Evolutionary conservation across 2,329 filamentous ascomycete genomes (phyloP), one percentile per base, ranked within the genome.

Genomic region (Aspergillus alliaceus): DNA sequence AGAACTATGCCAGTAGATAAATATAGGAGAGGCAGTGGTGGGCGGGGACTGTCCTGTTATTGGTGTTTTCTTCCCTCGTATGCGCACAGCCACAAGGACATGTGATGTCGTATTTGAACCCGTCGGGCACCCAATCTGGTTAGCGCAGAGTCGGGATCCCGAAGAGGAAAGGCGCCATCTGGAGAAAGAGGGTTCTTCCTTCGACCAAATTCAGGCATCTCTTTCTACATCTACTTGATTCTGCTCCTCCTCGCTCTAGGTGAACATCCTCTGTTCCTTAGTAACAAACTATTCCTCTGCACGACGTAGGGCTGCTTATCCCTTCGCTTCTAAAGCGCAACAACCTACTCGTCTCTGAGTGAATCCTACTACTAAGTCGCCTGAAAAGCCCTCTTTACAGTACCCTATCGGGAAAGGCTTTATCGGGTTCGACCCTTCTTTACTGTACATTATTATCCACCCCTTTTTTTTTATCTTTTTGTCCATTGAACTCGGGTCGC

Each of bases 261-360:
- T 31, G 44, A 32, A 31, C 27, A 18, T 11, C 20, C 32, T 22
- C 27, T 48, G n/a, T 31, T 32, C 44, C 44, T 48, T 48, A 48
- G 44, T 48, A 27, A 31, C 20, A 44, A 44, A 27, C 11, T n/a
- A n/a, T 11, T 24, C 14, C 25, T 22, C 18, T 22, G 18, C 27
- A 6, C 44, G 27, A 32, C 25, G 44, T 20, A 32, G 27, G 27
- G 22, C 11, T 22, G n/a, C n/a, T 35, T 51, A n/a, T 51, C 32
- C n/a, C 32, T 46, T 56, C 44, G 44, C 44, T 51, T 59, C 51
- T 49, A 39, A 56, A 54, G 51, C 37, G 55, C 39, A 44, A 12
- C 18, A 27, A 20, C 42, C 25, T 46, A 8, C 29, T 48, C 29
- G n/a, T 48, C n/a, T 47, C 14, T 27, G 44, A 15, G 44, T 29